phyloP scores from a whole-genome alignment of 192 early-diverging fungal genomes.

The Linnemannia elongata region DNA sequence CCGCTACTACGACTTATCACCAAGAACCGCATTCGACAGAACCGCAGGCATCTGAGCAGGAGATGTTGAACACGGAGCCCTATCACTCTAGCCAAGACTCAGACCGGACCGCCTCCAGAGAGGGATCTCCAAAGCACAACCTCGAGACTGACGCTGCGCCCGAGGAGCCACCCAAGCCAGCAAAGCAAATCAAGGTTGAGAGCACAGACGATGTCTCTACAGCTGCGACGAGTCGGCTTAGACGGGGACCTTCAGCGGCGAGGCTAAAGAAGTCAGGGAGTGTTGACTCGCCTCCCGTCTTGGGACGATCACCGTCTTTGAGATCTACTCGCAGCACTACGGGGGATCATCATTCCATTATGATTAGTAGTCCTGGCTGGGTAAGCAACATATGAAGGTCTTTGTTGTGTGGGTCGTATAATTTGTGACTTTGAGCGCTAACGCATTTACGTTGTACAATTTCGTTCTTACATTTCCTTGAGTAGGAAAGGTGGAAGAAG shows the following conservation, averaged over 20 bases:
- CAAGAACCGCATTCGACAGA: neutral
- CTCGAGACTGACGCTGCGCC: neutral
- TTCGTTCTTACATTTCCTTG: neutral
- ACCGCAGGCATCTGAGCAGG: neutral
- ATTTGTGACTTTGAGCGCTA: no score
- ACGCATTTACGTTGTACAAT: no score
- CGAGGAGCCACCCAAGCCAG: neutral
- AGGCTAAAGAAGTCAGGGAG: neutral
- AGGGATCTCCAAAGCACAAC: neutral
- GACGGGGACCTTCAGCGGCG: neutral
- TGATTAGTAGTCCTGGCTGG: neutral
- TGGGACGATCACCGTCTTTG: no score
- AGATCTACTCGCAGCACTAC: neutral
- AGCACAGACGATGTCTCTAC: neutral
- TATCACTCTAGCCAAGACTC: neutral
- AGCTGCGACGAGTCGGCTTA: neutral
- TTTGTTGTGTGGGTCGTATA: neutral
- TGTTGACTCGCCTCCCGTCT: neutral
- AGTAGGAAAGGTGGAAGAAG: neutral
- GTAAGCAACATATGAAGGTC: neutral
- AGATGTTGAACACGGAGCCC: neutral
- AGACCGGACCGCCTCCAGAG: neutral
- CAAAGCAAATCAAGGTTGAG: neutral
- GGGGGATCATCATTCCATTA: neutral
- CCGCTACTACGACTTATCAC: neutral